These are phyloP conservation scores for Candida germanica DNA, from an alignment of 805 yeast species.

Conservation along the genomic window DNA sequence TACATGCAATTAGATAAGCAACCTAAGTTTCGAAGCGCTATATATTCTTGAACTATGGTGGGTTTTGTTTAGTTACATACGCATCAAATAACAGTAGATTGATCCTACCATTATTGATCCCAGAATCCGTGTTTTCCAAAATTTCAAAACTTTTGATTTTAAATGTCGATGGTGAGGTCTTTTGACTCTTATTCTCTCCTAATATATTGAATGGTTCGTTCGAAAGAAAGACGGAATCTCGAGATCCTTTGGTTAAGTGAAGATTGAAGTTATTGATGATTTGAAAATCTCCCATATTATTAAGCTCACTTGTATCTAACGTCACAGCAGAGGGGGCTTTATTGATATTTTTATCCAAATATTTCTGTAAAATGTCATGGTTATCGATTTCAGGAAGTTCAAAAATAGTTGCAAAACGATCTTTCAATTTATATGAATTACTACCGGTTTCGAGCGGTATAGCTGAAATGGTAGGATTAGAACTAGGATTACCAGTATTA, in stretches of 20 bases:
- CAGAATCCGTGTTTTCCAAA: slow-evolving; percentile 30
- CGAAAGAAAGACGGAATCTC: slow-evolving; percentile 6
- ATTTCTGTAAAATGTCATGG: slow-evolving; percentile 5
- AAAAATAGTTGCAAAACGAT: slow-evolving; percentile 5
- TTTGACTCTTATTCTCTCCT: slow-evolving; percentile 6
- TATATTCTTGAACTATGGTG: too few relatives aligned
- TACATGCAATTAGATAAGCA: too few relatives aligned
- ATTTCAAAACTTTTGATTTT: slow-evolving; percentile 35
- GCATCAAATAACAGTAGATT: slow-evolving; percentile 41
- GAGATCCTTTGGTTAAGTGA: slow-evolving; percentile 15
- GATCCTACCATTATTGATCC: slow-evolving; percentile 31
- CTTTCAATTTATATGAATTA: background rate
- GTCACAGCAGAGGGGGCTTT: slow-evolving; percentile 18
- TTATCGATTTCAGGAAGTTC: slow-evolving; percentile 11
- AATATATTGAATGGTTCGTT: slow-evolving; percentile 12
- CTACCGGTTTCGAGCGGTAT: background rate
- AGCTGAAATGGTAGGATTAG: background rate
- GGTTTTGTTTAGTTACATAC: slow-evolving; percentile 40
- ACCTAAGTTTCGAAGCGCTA: too few relatives aligned
- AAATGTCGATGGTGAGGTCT: slow-evolving; percentile 15
- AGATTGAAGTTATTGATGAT: slow-evolving; percentile 26
- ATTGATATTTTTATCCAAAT: slow-evolving; percentile 4
- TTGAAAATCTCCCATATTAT: slow-evolving; percentile 30
- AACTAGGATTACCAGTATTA: background rate
- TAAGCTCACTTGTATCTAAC: slow-evolving; percentile 32